Evolutionary conservation across 1,284 basidiomycete genomes (phyloP).

Genomic region (Bondarzewia mesenterica): DNA sequence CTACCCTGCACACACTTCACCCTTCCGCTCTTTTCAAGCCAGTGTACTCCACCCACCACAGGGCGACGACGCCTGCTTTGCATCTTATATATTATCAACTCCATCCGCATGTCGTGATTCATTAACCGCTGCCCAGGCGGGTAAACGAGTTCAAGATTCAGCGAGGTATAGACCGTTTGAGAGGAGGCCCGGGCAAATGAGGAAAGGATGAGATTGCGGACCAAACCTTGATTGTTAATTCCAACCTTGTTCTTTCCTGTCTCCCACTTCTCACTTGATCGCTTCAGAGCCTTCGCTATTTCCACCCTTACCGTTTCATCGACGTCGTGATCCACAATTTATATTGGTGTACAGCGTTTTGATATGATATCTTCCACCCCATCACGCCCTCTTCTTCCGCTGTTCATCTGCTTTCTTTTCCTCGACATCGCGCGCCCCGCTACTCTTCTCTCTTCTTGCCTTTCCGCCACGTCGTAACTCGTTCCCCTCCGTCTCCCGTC

Average conservation of each 20-base stretch:
- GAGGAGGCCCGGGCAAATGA: background rate
- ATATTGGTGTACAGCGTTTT: too few species aligned
- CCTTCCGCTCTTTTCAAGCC: conserved; percentile 5
- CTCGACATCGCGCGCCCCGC: too few species aligned
- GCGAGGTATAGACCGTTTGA: background rate
- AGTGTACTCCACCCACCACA: conserved; percentile 2
- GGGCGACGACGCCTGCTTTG: background rate
- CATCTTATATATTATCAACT: background rate
- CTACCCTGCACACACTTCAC: conserved; percentile 16
- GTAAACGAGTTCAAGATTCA: background rate
- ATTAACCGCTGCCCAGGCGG: background rate
- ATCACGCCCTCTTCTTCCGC: background rate
- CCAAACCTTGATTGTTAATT: background rate
- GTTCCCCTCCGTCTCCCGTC: background rate
- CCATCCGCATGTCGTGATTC: background rate
- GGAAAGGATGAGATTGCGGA: background rate
- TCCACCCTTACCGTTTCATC: background rate
- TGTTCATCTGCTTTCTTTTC: background rate
- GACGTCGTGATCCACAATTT: background rate
- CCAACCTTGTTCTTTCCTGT: background rate
- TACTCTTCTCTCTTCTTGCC: background rate
- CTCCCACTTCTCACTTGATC: background rate
- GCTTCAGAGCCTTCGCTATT: background rate
- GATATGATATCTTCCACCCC: background rate
- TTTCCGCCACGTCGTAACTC: background rate